A percentile compares a stretch with the other conserved stretches of the same genome.
Conservation (phyloP, 805 yeast species). For the Yarrowia sp. region DNA sequence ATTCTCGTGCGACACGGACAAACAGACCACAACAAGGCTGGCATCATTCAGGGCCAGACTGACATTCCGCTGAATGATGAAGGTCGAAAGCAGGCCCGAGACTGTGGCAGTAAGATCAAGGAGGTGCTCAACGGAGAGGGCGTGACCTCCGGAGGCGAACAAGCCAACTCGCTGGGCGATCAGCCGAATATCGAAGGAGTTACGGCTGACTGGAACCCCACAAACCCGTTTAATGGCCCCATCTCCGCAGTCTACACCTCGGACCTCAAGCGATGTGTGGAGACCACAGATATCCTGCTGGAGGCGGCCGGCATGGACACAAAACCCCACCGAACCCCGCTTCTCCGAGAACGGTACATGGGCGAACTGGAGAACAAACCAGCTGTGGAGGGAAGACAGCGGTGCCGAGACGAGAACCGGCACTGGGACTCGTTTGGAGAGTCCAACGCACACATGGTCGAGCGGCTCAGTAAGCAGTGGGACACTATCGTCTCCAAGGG, state of each 20-base stretch:
- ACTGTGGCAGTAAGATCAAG: conserved; percentile 56
- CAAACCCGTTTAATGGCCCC: neutral
- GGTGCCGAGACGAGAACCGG: conserved; percentile 61
- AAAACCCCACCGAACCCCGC: conserved; percentile 39
- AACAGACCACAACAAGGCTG: conserved; percentile 72
- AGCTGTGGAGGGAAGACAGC: conserved; percentile 64
- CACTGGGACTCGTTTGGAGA: conserved; percentile 75
- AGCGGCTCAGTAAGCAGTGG: conserved; percentile 59
- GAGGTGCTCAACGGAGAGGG: conserved; percentile 43
- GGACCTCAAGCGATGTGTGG: conserved; percentile 55
- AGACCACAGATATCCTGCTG: conserved; percentile 61
- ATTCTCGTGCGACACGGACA: conserved; percentile 80
- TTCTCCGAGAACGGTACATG: conserved; percentile 76
- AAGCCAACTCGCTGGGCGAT: neutral
- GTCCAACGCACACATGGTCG: conserved; percentile 50
- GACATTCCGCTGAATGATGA: conserved; percentile 68
- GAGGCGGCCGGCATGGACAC: conserved; percentile 45
- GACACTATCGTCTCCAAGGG: conserved; percentile 53
- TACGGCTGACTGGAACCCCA: conserved; percentile 50
- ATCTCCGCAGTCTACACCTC: conserved; percentile 54
- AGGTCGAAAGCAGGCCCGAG: conserved; percentile 67
- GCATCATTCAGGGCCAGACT: conserved; percentile 78
- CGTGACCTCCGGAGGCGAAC: neutral
- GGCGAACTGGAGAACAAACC: conserved; percentile 81
- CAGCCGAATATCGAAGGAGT: neutral